Percentiles rank a stretch among this genome's conserved stretches.
Evolutionary conservation across 2,329 filamentous ascomycete species (phyloP).

Genomic region (Cyphellophora europaea): DNA sequence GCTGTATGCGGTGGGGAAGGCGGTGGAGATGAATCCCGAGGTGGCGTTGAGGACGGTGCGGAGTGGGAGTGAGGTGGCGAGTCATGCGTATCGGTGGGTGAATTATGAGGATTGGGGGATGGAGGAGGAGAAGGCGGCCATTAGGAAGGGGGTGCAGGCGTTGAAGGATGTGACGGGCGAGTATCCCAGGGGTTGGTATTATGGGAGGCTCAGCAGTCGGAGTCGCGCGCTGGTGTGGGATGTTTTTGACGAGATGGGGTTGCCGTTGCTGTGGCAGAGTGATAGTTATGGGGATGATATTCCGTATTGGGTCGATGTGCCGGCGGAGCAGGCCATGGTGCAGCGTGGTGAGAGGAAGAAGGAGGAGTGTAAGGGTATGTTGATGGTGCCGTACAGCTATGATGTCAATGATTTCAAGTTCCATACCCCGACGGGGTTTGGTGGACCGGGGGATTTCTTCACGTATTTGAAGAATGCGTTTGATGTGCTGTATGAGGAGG

Average conservation of each 20-base stretch:
- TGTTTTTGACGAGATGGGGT: conserved; percentile 44
- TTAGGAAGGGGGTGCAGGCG: conserved; percentile 32
- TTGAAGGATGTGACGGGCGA: conserved; percentile 36
- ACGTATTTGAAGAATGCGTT: conserved; percentile 28
- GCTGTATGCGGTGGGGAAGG: conserved; percentile 40
- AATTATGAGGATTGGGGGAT: conserved; percentile 37
- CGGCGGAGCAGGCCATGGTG: conserved; percentile 36
- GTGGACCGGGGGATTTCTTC: conserved; percentile 35
- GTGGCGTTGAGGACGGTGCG: conserved; percentile 38
- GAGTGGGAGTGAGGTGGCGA: conserved; percentile 41
- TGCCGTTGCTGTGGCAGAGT: conserved; percentile 39
- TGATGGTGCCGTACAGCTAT: conserved; percentile 47
- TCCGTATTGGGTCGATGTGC: conserved; percentile 47
- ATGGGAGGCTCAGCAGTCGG: conserved; percentile 36
- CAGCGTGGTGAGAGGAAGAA: conserved; percentile 20
- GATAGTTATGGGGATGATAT: conserved; percentile 48
- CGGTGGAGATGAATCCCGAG: conserved; percentile 38
- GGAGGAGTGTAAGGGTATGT: conserved; percentile 18
- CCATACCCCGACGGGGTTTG: conserved; percentile 34
- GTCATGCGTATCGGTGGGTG: conserved; percentile 42
- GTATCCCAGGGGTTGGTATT: conserved; percentile 41
- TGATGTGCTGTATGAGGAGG: conserved; percentile 45
- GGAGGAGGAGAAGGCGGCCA: conserved; percentile 39
- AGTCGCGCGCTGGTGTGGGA: conserved; percentile 36
- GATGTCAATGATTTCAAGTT: conserved; percentile 48